Conservation (phyloP, 768 basidiomycete species). For the Trametes punicea region DNA sequence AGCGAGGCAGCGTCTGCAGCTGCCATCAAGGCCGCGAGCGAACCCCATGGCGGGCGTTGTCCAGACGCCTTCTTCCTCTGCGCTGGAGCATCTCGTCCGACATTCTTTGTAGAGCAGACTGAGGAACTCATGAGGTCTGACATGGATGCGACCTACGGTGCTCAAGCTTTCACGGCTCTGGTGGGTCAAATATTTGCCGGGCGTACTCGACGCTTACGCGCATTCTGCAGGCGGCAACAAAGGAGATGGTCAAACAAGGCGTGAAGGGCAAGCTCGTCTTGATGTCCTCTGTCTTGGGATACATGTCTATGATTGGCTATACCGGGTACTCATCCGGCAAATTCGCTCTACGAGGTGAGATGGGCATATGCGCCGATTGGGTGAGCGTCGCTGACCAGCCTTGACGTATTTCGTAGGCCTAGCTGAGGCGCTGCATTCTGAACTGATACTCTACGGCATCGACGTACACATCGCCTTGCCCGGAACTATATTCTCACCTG, state of each 20-base stretch:
- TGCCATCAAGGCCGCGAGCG: constrained; percentile 61
- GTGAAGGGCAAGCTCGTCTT: constrained; percentile 70
- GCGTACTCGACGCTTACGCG: neutral
- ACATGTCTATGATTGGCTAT: constrained; percentile 76
- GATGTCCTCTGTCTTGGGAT: constrained; percentile 69
- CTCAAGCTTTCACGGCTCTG: constrained; percentile 49
- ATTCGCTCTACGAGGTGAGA: constrained; percentile 74
- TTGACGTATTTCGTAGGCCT: constrained; percentile 56
- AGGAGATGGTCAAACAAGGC: constrained; percentile 56
- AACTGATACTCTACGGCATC: constrained; percentile 75
- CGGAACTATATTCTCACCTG: constrained; percentile 74
- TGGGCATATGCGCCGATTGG: neutral
- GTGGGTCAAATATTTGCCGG: constrained; percentile 35
- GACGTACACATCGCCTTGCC: constrained; percentile 82
- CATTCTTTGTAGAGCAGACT: constrained; percentile 71
- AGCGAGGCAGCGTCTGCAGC: constrained; percentile 49
- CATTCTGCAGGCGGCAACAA: constrained; percentile 54
- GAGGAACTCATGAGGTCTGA: constrained; percentile 53
- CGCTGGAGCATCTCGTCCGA: constrained; percentile 69
- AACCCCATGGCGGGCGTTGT: constrained; percentile 47
- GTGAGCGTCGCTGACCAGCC: neutral
- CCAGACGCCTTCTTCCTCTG: constrained; percentile 81
- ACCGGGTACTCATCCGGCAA: constrained; percentile 81
- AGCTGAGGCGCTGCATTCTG: constrained; percentile 78
- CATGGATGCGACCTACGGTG: constrained; percentile 54